phyloP scores from a whole-genome alignment of 306 rosid species.

The Mucuna pruriens region DNA sequence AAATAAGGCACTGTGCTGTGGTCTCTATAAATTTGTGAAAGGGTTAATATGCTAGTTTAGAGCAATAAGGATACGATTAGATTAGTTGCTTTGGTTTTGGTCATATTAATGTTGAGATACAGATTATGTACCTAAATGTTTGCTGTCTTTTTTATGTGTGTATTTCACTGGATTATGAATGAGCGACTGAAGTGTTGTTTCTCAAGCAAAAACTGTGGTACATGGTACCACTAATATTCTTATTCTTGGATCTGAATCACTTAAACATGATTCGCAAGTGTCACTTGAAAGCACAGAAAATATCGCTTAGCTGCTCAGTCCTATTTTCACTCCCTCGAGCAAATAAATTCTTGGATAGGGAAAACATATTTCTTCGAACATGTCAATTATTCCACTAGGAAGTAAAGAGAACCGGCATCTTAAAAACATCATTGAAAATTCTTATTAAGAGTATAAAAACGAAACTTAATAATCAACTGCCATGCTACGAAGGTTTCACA shows the following conservation, averaged over 20 bases:
- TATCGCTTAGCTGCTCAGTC: background rate
- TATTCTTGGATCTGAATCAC: background rate
- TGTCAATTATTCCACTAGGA: background rate
- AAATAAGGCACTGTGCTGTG: conserved; percentile 36
- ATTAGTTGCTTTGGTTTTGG: conserved; percentile 21
- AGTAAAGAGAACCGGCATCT: background rate
- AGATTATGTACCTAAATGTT: conserved; percentile 25
- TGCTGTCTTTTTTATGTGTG: conserved; percentile 15
- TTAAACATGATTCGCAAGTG: background rate
- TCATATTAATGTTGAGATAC: conserved; percentile 29
- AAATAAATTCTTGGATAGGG: background rate
- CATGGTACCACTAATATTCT: background rate
- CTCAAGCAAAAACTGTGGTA: conserved; percentile 15
- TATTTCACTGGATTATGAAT: background rate
- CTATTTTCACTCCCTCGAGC: background rate
- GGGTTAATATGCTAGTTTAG: conserved; percentile 25
- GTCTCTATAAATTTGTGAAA: conserved; percentile 28
- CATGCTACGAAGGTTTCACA: background rate
- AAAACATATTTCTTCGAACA: background rate
- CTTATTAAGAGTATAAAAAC: background rate
- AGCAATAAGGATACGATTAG: conserved; percentile 17
- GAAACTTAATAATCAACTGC: background rate
- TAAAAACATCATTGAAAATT: background rate
- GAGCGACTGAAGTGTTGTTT: conserved; percentile 31
- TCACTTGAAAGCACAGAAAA: background rate